These are phyloP conservation scores for Nannizziopsis barbatae DNA, from an alignment of 2,329 filamentous ascomycete genomes.

Conservation along the genomic window DNA sequence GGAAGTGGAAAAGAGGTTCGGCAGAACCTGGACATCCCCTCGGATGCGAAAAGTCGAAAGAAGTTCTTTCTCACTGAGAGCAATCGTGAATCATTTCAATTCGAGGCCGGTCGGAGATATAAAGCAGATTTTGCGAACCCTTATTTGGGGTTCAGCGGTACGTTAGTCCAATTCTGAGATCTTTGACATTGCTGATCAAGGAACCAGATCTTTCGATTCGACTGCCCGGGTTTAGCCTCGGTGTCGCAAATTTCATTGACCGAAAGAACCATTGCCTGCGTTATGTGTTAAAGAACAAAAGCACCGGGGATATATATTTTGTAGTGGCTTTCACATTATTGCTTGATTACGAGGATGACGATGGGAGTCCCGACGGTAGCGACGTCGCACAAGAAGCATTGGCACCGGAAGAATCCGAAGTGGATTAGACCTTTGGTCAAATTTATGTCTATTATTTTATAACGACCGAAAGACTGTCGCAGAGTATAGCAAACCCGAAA, in stretches of 20 bases:
- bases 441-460: not conserved
- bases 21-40: constrained; percentile 41
- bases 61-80: constrained; percentile 50
- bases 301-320: constrained; percentile 63
- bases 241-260: constrained; percentile 32
- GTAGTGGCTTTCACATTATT: constrained; percentile 72
- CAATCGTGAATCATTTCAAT: constrained; percentile 47
- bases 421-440: constrained; percentile 16
- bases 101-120: constrained; percentile 52
- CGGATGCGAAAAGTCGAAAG: constrained; percentile 43
- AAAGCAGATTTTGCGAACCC: constrained; percentile 75
- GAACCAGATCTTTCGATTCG: constrained; percentile 29
- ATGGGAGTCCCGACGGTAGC: constrained; percentile 17
- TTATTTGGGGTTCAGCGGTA: constrained; percentile 74
- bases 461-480: not conserved
- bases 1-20: constrained; percentile 43
- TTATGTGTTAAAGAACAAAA: constrained; percentile 78
- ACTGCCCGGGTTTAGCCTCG: constrained; percentile 29
- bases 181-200: not conserved
- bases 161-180: constrained; percentile 13
- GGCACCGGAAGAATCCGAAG: constrained; percentile 13
- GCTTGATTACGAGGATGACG: constrained; percentile 24
- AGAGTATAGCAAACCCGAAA: no score
- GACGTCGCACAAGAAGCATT: not conserved
- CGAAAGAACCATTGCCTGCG: constrained; percentile 73